Evolutionary conservation across 2,329 filamentous ascomycete genomes (phyloP), one percentile per base, ranked within the genome.

Genomic region (Pseudopyricularia cyperi): DNA sequence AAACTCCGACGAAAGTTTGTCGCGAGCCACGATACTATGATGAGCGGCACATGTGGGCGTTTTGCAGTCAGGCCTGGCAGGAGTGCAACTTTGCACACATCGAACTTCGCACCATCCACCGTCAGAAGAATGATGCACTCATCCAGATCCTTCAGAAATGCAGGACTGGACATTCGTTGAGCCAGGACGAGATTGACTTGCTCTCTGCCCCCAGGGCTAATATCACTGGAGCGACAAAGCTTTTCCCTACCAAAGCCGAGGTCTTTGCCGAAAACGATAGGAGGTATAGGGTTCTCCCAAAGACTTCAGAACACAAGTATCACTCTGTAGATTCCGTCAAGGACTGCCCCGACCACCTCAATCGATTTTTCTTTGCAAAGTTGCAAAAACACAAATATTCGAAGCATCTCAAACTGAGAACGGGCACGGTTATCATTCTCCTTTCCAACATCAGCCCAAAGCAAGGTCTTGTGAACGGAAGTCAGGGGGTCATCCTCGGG

Each of bases 21-120:
- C 47, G 17, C 8, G 24, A 35, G 7, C 47, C 47, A 14, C 68
- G 72, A 49, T 63, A 66, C 7, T 77, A 68, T 52, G 53, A 58
- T 4, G 71, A 78, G 24, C 63, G 61, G 14, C 72, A 83, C 9
- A 80, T 79, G 57, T 84, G 78, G 75, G 80, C 79, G 0, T 84
- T 84, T 56, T 65, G 68, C 17, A 80, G 76, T 56, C 53, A 62
- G 2, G 72, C 71, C 0, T 85, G 80, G 81, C 54, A 65, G 12
- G 64, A 74, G 46, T 77, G 76, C 55, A 57, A 72, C 2, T 82
- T 84, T 57, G 61, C 60, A 2, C 68, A 77, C 53, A 64, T 81
- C 2, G 68, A 78, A 8, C 66, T 84, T 0, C 71, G 64, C 2
- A 66, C 71, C 4, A 76, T 83, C 4, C 76, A 80, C 58, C 72